Conservation (phyloP, 768 basidiomycete species). For the Hericium alpestre region DNA sequence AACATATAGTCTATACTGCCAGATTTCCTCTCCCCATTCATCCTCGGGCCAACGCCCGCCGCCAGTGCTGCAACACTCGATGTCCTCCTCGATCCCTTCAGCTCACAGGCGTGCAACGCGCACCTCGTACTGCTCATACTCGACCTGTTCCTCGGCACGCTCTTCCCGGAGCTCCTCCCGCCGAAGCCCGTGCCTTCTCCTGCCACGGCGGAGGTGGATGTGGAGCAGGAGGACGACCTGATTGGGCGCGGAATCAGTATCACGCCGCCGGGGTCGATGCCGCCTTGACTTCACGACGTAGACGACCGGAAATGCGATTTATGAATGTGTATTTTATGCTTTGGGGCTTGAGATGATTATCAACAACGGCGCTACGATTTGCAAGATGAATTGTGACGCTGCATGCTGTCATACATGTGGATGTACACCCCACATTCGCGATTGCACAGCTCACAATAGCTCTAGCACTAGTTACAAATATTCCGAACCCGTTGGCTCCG, state of each 20-base stretch:
- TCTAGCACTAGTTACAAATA: too few relatives aligned
- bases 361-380: too few relatives aligned
- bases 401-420: too few relatives aligned
- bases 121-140: conserved; percentile 68
- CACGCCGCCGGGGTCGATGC: neutral
- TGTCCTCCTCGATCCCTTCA: conserved; percentile 49
- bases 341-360: too few relatives aligned
- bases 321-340: too few relatives aligned
- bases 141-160: conserved; percentile 54
- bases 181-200: neutral
- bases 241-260: neutral
- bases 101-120: conserved; percentile 59
- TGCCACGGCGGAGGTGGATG: neutral
- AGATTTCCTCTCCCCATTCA: conserved; percentile 34
- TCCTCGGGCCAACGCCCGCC: conserved; percentile 45
- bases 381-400: too few relatives aligned
- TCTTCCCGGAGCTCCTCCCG: conserved; percentile 70
- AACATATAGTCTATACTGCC: neutral
- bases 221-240: too few relatives aligned
- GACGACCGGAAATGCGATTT: too few relatives aligned
- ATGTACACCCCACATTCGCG: too few relatives aligned
- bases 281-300: neutral
- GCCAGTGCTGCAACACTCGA: conserved; percentile 31
- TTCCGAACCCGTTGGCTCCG: too few relatives aligned
- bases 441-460: too few relatives aligned